Evolutionary conservation across 2,329 filamentous ascomycete species (phyloP).

Genomic region (Chalara sp.): DNA sequence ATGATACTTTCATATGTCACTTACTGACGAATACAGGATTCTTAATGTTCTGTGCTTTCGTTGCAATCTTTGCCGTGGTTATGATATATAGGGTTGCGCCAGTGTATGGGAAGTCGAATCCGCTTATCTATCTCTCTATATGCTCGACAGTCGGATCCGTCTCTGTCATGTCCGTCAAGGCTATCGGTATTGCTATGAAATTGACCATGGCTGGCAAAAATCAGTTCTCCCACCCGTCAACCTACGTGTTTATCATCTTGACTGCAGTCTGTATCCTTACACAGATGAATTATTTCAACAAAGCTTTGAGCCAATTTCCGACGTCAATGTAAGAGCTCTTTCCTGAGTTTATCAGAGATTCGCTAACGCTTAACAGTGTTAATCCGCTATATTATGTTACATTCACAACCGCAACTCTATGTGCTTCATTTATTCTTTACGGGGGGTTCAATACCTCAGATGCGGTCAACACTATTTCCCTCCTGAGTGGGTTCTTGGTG

Average conservation of each 20-base stretch:
- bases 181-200: slow-evolving; percentile 95
- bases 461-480: slow-evolving; percentile 82
- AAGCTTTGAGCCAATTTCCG: slow-evolving; percentile 91
- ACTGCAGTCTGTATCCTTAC: slow-evolving; percentile 90
- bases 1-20: no score
- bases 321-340: slow-evolving; percentile 76
- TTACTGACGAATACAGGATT: slow-evolving; percentile 55
- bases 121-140: slow-evolving; percentile 92
- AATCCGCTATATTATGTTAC: slow-evolving; percentile 89
- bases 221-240: slow-evolving; percentile 90
- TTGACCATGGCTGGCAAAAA: slow-evolving; percentile 90
- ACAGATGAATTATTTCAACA: slow-evolving; percentile 99
- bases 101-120: slow-evolving; percentile 87
- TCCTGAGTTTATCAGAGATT: neutral
- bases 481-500: slow-evolving; percentile 86
- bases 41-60: slow-evolving; percentile 73
- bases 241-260: slow-evolving; percentile 95
- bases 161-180: slow-evolving; percentile 98
- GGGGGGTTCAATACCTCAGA: slow-evolving; percentile 93
- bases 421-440: slow-evolving; percentile 94
- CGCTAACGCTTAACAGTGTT: slow-evolving; percentile 39
- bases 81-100: slow-evolving; percentile 98
- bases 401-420: slow-evolving; percentile 89
- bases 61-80: slow-evolving; percentile 75
- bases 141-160: slow-evolving; percentile 96